Evolutionary conservation across 352 stramenopile species (phyloP).

Genomic region (Phytophthora ohioensis): DNA sequence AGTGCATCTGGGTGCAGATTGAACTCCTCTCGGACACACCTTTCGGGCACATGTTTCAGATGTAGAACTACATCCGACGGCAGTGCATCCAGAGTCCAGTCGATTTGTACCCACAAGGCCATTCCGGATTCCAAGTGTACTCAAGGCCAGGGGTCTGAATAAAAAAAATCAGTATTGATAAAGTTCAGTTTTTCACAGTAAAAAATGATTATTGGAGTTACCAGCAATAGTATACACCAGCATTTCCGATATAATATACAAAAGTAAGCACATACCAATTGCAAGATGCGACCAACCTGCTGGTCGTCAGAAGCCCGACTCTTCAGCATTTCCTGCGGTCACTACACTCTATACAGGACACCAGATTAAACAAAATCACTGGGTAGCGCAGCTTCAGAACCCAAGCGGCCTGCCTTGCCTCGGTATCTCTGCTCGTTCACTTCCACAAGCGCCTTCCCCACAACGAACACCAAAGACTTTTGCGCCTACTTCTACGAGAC

Average conservation of each 20-base stretch:
- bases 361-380: not conserved
- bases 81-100: too few species aligned
- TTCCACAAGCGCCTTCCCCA: not conserved
- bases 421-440: not conserved
- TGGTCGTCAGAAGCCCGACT: not conserved
- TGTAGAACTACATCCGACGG: too few species aligned
- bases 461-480: slow-evolving; percentile 1
- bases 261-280: not conserved
- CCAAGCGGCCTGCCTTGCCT: not conserved
- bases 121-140: too few species aligned
- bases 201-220: slow-evolving; percentile 7
- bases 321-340: not conserved
- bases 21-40: too few species aligned
- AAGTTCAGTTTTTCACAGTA: slow-evolving; percentile 13
- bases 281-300: not conserved
- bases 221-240: slow-evolving; percentile 3
- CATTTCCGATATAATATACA: slow-evolving; percentile 7
- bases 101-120: too few species aligned
- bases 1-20: too few species aligned
- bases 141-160: slow-evolving; percentile 2
- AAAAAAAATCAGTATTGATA: slow-evolving; percentile 14
- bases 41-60: too few species aligned
- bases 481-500: slow-evolving; percentile 15
- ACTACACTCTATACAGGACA: not conserved
- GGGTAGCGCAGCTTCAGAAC: not conserved